Conservation (phyloP, 2,329 filamentous ascomycete genomes). For the Colletotrichum plurivorum region DNA sequence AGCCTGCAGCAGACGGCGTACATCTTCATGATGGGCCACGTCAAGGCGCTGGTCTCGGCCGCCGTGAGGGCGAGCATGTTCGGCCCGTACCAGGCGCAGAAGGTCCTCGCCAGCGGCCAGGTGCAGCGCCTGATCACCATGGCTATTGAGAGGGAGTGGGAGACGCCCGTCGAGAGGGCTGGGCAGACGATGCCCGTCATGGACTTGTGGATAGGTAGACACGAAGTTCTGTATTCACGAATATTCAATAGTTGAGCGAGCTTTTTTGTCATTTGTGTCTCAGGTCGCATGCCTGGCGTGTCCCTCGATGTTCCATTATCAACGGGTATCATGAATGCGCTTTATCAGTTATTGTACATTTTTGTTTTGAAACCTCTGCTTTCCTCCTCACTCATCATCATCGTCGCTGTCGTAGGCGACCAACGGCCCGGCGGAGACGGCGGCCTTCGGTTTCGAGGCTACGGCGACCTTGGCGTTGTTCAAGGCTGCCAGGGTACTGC, state of each 20-base stretch:
- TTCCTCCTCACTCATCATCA: slow-evolving; percentile 59
- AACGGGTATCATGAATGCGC: slow-evolving; percentile 40
- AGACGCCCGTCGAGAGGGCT: slow-evolving; percentile 73
- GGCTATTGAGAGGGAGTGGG: slow-evolving; percentile 73
- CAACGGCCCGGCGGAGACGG: slow-evolving; percentile 75
- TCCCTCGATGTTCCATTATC: slow-evolving; percentile 38
- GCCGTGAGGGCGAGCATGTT: slow-evolving; percentile 83
- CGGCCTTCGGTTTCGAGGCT: slow-evolving; percentile 67
- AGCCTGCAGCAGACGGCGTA: slow-evolving; percentile 76
- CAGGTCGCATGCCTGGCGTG: slow-evolving; percentile 19
- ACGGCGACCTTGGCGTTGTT: slow-evolving; percentile 70
- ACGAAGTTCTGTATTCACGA: slow-evolving; percentile 86
- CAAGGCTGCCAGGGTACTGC: slow-evolving; percentile 84
- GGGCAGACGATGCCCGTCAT: slow-evolving; percentile 83
- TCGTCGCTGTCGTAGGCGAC: slow-evolving; percentile 94
- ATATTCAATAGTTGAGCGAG: slow-evolving; percentile 82
- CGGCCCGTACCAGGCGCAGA: slow-evolving; percentile 85
- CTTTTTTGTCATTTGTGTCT: neutral
- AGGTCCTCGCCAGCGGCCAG: slow-evolving; percentile 73
- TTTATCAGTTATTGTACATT: slow-evolving; percentile 79
- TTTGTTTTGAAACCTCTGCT: slow-evolving; percentile 40
- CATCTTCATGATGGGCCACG: slow-evolving; percentile 82
- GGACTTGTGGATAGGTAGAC: slow-evolving; percentile 87
- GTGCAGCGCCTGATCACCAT: slow-evolving; percentile 71
- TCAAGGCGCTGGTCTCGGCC: slow-evolving; percentile 82